Percentiles rank a stretch among this genome's conserved stretches.
phyloP scores from a whole-genome alignment of 495 filamentous ascomycete species.

The Cercophora scortea region DNA sequence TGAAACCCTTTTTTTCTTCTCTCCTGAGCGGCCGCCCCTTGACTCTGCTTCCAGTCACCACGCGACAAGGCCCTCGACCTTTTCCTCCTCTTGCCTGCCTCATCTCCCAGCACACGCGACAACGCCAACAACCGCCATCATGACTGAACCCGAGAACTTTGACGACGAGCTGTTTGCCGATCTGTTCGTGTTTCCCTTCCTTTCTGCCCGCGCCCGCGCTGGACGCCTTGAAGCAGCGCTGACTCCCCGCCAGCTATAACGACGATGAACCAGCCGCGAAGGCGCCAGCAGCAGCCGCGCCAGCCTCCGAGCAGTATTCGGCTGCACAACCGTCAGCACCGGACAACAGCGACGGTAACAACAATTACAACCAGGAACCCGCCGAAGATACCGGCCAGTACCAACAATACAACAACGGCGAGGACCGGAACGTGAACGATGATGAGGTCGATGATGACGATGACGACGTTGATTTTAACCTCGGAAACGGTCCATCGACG shows the following conservation, averaged over 20 bases:
- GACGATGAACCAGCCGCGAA: constrained; percentile 59
- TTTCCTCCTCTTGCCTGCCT: background rate
- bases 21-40: too few species aligned
- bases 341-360: constrained; percentile 30
- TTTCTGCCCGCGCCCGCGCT: background rate
- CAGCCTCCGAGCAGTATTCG: constrained; percentile 23
- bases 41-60: too few species aligned
- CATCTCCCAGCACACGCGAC: background rate
- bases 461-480: constrained; percentile 55
- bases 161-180: constrained; percentile 99
- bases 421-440: constrained; percentile 38
- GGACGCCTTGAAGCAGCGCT: background rate
- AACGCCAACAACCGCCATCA: constrained; percentile 26
- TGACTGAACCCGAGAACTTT: constrained; percentile 84
- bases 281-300: constrained; percentile 29
- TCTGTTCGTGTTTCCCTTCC: constrained; percentile 55
- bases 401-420: constrained; percentile 26
- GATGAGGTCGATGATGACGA: constrained; percentile 59
- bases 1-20: too few species aligned
- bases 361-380: constrained; percentile 48
- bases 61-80: background rate
- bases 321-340: constrained; percentile 18
- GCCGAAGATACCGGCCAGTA: constrained; percentile 24
- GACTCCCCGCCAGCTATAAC: constrained; percentile 59
- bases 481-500: constrained; percentile 35